Conservation (phyloP, 768 basidiomycete species). For the Suillus cothurnatus region DNA sequence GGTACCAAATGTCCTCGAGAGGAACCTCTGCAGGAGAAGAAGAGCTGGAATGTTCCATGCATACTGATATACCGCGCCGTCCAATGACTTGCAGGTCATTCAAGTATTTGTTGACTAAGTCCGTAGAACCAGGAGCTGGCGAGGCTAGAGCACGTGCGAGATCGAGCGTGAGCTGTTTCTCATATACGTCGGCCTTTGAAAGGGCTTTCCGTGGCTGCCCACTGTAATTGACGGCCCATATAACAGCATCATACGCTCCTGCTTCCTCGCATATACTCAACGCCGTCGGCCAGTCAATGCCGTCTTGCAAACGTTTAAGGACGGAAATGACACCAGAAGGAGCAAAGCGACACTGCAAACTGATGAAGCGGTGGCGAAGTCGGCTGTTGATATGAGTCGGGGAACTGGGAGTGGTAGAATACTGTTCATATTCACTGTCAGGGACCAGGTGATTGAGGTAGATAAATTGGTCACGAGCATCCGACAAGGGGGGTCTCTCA, state of each 20-base stretch:
- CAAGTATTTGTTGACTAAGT: slow-evolving; percentile 39
- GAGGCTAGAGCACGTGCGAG: slow-evolving; percentile 43
- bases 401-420: slow-evolving; percentile 29
- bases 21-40: slow-evolving; percentile 43
- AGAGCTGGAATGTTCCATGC: slow-evolving; percentile 62
- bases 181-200: slow-evolving; percentile 61
- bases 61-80: slow-evolving; percentile 64
- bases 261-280: slow-evolving; percentile 66
- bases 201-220: slow-evolving; percentile 70
- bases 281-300: slow-evolving; percentile 58
- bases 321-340: slow-evolving; percentile 63
- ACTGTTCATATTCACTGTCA: slow-evolving; percentile 40
- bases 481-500: slow-evolving; percentile 43
- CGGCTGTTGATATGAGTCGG: slow-evolving; percentile 48
- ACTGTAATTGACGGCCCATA: slow-evolving; percentile 76
- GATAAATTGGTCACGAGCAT: slow-evolving; percentile 59
- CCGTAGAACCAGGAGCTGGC: slow-evolving; percentile 16
- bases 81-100: slow-evolving; percentile 60
- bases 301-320: slow-evolving; percentile 52
- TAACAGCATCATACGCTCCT: slow-evolving; percentile 69
- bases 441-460: slow-evolving; percentile 81
- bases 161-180: slow-evolving; percentile 48
- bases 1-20: slow-evolving; percentile 89
- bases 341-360: slow-evolving; percentile 72
- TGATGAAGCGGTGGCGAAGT: slow-evolving; percentile 65